A percentile compares a stretch with the other conserved stretches of the same genome.
Evolutionary conservation across 148 eudicot species (phyloP).

Genomic region (Fagopyrum esculentum): DNA sequence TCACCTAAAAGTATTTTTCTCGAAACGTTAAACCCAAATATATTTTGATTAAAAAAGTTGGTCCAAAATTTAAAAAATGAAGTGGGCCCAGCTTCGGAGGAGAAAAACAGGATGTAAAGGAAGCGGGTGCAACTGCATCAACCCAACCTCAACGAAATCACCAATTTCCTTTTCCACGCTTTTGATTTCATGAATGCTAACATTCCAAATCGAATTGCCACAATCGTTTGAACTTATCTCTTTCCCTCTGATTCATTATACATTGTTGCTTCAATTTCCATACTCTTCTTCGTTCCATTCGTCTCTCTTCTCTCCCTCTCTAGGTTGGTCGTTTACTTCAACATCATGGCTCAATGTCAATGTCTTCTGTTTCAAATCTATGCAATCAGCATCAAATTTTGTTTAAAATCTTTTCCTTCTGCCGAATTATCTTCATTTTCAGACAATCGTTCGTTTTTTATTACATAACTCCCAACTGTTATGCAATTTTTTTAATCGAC

Average conservation of each 20-base stretch:
- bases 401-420: neutral
- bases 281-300: neutral
- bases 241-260: neutral
- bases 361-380: neutral
- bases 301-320: neutral
- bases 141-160: neutral
- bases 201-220: neutral
- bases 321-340: neutral
- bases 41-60: neutral
- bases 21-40: neutral
- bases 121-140: conserved; percentile 4
- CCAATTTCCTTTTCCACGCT: neutral
- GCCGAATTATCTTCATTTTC: neutral
- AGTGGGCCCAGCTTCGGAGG: neutral
- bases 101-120: neutral
- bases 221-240: neutral
- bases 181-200: neutral
- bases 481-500: neutral
- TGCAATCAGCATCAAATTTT: neutral
- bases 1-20: too few species aligned
- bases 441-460: neutral
- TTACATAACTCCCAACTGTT: neutral
- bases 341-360: neutral
- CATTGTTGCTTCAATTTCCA: neutral
- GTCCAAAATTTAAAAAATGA: neutral